Conservation (phyloP, 352 stramenopile species). For the Phytophthora macrochlamydospora region DNA sequence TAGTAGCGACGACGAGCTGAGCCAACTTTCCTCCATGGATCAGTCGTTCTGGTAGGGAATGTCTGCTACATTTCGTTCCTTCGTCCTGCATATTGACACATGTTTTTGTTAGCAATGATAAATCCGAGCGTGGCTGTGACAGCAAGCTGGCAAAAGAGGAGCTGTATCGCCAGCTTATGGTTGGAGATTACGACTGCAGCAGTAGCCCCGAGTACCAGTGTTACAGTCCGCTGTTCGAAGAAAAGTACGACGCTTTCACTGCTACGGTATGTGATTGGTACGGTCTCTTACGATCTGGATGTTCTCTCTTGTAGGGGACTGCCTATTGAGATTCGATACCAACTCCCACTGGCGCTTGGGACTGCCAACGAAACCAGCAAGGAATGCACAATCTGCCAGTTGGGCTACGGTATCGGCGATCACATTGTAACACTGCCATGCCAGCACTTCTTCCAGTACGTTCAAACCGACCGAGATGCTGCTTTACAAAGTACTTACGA, state of each 20-base stretch:
- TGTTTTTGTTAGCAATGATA: slow-evolving; percentile 34
- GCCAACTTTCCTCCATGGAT: slow-evolving; percentile 71
- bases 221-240: slow-evolving; percentile 76
- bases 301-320: slow-evolving; percentile 46
- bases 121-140: slow-evolving; percentile 45
- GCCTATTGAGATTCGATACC: slow-evolving; percentile 79
- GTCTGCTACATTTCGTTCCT: background rate
- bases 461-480: slow-evolving; percentile 4
- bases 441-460: slow-evolving; percentile 89
- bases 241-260: slow-evolving; percentile 43
- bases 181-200: slow-evolving; percentile 58
- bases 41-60: slow-evolving; percentile 61
- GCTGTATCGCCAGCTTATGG: slow-evolving; percentile 64
- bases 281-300: too few species aligned
- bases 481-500: slow-evolving; percentile 2
- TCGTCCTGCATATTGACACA: background rate
- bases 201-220: slow-evolving; percentile 72
- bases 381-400: slow-evolving; percentile 87
- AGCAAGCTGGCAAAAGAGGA: slow-evolving; percentile 67
- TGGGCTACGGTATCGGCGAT: slow-evolving; percentile 82
- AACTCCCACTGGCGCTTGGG: slow-evolving; percentile 74
- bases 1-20: slow-evolving; percentile 84
- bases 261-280: too few species aligned
- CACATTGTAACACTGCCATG: slow-evolving; percentile 85
- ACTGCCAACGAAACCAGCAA: slow-evolving; percentile 86